A percentile compares a stretch with the other conserved stretches of the same genome.
Conservation (phyloP, 257 asterid genomes). For the Solanum tarijense region DNA sequence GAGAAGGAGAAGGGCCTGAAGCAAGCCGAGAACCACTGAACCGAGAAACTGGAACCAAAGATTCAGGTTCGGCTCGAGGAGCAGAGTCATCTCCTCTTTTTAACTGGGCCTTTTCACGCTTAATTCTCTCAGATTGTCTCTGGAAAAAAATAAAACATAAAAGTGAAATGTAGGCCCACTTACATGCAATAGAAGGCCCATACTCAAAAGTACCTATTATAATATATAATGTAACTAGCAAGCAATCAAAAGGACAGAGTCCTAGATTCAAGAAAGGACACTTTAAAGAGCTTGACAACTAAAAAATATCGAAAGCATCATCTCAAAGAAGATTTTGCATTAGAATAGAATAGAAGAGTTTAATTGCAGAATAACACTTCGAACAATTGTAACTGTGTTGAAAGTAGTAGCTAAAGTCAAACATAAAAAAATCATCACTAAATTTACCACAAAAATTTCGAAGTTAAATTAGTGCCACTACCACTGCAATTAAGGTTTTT, state of each 20-base stretch:
- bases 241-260: neutral
- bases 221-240: neutral
- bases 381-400: neutral
- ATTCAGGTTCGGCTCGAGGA: slow-evolving; percentile 61
- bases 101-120: slow-evolving; percentile 62
- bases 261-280: neutral
- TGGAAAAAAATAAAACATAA: slow-evolving; percentile 15
- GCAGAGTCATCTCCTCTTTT: slow-evolving; percentile 86
- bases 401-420: neutral
- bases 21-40: slow-evolving; percentile 96
- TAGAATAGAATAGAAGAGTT: neutral
- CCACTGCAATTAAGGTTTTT: neutral
- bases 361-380: neutral
- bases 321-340: neutral
- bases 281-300: neutral
- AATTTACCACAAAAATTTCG: neutral
- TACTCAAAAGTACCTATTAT: neutral
- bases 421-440: neutral
- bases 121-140: slow-evolving; percentile 90
- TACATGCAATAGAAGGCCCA: neutral
- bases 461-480: neutral
- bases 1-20: slow-evolving; percentile 80
- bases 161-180: neutral
- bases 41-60: slow-evolving; percentile 75
- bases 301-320: neutral